These are phyloP conservation scores for Benincasa hispida DNA, from an alignment of 306 rosid genomes.

Conservation along the genomic window DNA sequence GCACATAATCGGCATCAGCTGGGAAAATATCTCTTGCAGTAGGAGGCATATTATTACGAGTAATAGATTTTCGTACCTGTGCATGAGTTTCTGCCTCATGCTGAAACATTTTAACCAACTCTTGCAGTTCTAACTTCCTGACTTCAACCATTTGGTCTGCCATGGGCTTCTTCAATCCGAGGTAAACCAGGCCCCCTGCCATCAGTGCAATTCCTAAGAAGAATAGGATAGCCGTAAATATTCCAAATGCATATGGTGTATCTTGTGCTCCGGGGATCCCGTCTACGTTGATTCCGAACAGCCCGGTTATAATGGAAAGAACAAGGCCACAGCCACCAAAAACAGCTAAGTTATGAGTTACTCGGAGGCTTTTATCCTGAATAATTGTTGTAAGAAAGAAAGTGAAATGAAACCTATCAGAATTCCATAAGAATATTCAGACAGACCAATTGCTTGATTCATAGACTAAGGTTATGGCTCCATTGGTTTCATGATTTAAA, in stretches of 20 bases:
- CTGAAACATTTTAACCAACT: slow-evolving; percentile 67
- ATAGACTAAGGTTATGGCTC: background rate
- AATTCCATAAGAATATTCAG: background rate
- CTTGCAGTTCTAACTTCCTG: slow-evolving; percentile 70
- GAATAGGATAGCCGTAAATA: slow-evolving; percentile 50
- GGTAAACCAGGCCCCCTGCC: slow-evolving; percentile 48
- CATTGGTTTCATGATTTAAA: background rate
- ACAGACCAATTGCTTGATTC: background rate
- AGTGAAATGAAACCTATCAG: background rate
- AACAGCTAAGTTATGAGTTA: slow-evolving; percentile 74
- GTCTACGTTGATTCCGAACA: slow-evolving; percentile 88
- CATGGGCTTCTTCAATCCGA: slow-evolving; percentile 60
- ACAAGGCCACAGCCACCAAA: slow-evolving; percentile 77
- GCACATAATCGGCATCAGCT: slow-evolving; percentile 21
- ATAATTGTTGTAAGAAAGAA: background rate
- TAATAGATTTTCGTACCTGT: slow-evolving; percentile 36
- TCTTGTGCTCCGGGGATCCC: slow-evolving; percentile 65
- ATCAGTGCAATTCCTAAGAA: slow-evolving; percentile 42
- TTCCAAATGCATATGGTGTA: slow-evolving; percentile 74
- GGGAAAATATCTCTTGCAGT: slow-evolving; percentile 51
- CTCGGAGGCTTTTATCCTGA: slow-evolving; percentile 86
- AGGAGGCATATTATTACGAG: slow-evolving; percentile 58
- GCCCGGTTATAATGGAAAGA: slow-evolving; percentile 72
- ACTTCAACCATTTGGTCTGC: slow-evolving; percentile 48
- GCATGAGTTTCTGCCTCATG: slow-evolving; percentile 95